Evolutionary conservation across 257 asterid genomes (phyloP), one percentile per base, ranked within the genome.

Genomic region (Plectranthus barbatus): DNA sequence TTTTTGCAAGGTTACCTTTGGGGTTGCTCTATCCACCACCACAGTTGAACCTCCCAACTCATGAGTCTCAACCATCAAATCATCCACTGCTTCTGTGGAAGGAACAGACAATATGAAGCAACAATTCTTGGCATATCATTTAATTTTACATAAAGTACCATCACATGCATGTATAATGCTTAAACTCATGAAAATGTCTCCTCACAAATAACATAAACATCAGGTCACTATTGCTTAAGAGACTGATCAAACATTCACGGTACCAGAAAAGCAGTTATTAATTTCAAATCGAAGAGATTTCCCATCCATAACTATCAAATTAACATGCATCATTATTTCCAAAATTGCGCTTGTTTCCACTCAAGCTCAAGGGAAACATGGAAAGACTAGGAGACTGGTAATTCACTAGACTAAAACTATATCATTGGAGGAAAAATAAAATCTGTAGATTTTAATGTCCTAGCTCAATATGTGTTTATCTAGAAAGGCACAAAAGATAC

Each of bases 21-120:
- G 99, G 20, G 97, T 90, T 67, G 99, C 99, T 67, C 99, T 84
- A 77, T 93, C 99, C 26, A 93, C 99, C 68, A 87, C 99, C 26
- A 93, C 71, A 60, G 88, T 72, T 55, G 97, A 90, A 54, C 99
- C 99, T 66, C 95, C 97, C 82, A 93, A 70, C 58, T 90, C 96
- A 18, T 93, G 99, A 66, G 85, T 84, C 46, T 93, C 97, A 42
- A 59, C 68, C 99, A 93, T 93, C 72, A 93, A 83, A 79, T 90
- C 95, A 82, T 93, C 97, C 56, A 93, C 99, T 19, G 99, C 87
- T 10, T 87, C 99, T 93, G 96, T 21, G 48, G 57, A 74, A 64
- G 76, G 48, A 49, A 53, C 31, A 67, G 23, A 63, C 13, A 39
- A n/a, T 26, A 54, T 13, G 36, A 69, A 26, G 45, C 69, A 53